These are phyloP conservation scores for Antrodiella citrinella DNA, from an alignment of 768 basidiomycete genomes.

Conservation along the genomic window DNA sequence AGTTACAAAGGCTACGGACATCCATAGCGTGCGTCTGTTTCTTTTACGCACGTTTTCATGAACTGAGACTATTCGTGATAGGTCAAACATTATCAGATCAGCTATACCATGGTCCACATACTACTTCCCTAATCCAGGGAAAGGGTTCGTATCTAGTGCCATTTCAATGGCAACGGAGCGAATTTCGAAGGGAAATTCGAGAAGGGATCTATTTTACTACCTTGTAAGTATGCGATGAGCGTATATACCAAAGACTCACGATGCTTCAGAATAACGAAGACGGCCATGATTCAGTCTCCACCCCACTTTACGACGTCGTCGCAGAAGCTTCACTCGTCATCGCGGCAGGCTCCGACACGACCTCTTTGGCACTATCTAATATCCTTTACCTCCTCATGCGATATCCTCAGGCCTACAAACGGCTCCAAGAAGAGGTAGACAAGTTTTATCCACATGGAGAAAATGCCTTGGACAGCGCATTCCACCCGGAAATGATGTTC, in stretches of 20 bases:
- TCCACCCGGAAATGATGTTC: slow-evolving; percentile 14
- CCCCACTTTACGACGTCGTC: slow-evolving; percentile 28
- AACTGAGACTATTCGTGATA: background rate
- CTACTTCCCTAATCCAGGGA: slow-evolving; percentile 2
- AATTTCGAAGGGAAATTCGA: slow-evolving; percentile 1
- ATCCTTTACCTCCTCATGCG: slow-evolving; percentile 27
- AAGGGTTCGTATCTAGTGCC: background rate
- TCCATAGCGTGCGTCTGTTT: slow-evolving; percentile 3
- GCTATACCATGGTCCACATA: background rate
- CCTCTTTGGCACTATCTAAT: slow-evolving; percentile 28
- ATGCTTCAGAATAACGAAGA: slow-evolving; percentile 32
- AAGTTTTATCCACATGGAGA: slow-evolving; percentile 32
- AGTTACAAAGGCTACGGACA: background rate
- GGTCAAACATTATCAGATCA: too few relatives aligned
- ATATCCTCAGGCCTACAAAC: slow-evolving; percentile 25
- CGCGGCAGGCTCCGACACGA: slow-evolving; percentile 39
- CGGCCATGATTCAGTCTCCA: slow-evolving; percentile 26
- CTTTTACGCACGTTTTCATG: slow-evolving; percentile 7
- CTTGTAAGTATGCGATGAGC: slow-evolving; percentile 24
- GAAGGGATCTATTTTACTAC: slow-evolving; percentile 33
- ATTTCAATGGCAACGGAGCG: background rate
- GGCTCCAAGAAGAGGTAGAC: slow-evolving; percentile 34
- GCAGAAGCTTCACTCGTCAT: slow-evolving; percentile 34
- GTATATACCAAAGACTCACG: background rate
- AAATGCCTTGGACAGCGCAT: slow-evolving; percentile 7